Evolutionary conservation across 2,329 filamentous ascomycete genomes (phyloP).

Genomic region (Ceratocystiopsis brevicomis): DNA sequence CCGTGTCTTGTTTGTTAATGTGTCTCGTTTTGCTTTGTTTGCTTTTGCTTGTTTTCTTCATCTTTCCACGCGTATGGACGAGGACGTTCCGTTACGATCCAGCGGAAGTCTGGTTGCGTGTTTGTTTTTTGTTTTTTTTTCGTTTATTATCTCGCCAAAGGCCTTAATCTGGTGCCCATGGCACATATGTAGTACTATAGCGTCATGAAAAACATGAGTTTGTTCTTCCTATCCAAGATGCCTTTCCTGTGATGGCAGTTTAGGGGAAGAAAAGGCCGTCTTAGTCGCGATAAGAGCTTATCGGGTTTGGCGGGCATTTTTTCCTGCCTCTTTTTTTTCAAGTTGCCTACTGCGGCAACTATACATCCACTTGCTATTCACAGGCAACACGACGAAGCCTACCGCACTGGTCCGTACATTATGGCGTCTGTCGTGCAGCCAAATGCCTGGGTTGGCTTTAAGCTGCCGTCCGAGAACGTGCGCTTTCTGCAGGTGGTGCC

Average conservation of each 20-base stretch:
- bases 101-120: not conserved
- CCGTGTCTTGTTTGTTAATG: not conserved
- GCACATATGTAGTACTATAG: not conserved
- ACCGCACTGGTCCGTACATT: too few relatives aligned
- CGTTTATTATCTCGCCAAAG: not conserved
- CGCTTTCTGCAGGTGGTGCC: slow-evolving; percentile 38
- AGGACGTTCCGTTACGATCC: too few relatives aligned
- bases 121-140: not conserved
- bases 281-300: not conserved
- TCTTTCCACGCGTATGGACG: not conserved
- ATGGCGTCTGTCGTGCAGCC: slow-evolving; percentile 26
- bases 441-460: slow-evolving; percentile 40
- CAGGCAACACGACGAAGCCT: too few relatives aligned
- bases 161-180: not conserved
- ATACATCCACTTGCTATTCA: too few relatives aligned
- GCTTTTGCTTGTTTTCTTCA: not conserved
- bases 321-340: too few relatives aligned
- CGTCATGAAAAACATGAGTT: not conserved
- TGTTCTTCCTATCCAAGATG: too few relatives aligned
- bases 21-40: not conserved
- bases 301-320: too few relatives aligned
- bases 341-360: too few relatives aligned
- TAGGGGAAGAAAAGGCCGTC: slow-evolving; percentile 2
- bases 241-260: not conserved
- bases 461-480: slow-evolving; percentile 38